Percentiles rank a stretch among this genome's conserved stretches.
Evolutionary conservation across 2,329 filamentous ascomycete species (phyloP).

Genomic region (Trichophyton benhamiae): DNA sequence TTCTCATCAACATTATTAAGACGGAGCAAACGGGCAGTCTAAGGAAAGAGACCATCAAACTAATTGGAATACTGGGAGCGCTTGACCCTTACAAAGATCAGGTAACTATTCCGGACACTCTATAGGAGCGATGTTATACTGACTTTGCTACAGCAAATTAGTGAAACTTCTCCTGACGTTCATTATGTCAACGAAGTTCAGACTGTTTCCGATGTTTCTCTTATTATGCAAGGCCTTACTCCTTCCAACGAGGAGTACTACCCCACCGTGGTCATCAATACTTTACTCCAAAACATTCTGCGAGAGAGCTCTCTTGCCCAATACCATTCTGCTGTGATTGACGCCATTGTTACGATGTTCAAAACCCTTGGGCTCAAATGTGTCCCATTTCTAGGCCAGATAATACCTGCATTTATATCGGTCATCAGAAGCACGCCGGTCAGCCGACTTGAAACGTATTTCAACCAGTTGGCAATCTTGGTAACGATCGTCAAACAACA

Average conservation of each 20-base stretch:
- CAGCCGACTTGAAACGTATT: conserved; percentile 81
- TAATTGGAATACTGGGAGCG: conserved; percentile 90
- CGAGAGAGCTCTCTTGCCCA: conserved; percentile 81
- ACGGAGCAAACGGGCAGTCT: conserved; percentile 78
- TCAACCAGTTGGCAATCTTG: conserved; percentile 86
- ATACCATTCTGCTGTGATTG: conserved; percentile 87
- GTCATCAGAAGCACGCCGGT: conserved; percentile 74
- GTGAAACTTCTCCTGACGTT: conserved; percentile 74
- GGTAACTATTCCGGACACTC: conserved; percentile 26
- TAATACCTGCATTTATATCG: conserved; percentile 82
- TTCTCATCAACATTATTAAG: conserved; percentile 87
- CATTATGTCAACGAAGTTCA: conserved; percentile 57
- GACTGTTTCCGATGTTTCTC: conserved; percentile 74
- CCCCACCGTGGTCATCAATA: conserved; percentile 94
- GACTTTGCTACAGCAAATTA: conserved; percentile 50
- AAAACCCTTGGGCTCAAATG: conserved; percentile 92
- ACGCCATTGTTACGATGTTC: conserved; percentile 98
- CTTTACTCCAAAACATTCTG: conserved; percentile 70
- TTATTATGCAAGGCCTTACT: conserved; percentile 95
- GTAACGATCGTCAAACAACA: conserved; percentile 95
- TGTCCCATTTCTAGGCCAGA: conserved; percentile 84
- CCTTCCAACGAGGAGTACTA: conserved; percentile 98
- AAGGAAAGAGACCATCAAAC: conserved; percentile 85
- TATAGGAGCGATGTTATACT: neutral
- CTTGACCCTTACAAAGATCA: conserved; percentile 94